Base-by-base conservation (phyloP, 2,329 filamentous ascomycete genomes). In the Fusarium graminum region DNA sequence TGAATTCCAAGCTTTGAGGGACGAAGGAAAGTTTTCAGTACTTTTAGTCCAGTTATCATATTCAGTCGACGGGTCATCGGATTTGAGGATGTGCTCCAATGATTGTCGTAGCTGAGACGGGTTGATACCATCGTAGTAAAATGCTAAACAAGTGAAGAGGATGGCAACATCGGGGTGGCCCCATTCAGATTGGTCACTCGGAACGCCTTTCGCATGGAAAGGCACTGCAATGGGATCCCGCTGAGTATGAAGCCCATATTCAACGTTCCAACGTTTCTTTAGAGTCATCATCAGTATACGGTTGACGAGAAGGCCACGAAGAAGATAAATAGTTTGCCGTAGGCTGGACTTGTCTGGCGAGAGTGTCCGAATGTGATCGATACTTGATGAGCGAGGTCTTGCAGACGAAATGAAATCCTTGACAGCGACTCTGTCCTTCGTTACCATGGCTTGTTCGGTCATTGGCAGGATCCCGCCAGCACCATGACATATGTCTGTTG, bases 101-200 rank as follows among this genome's bases (percentile, higher is more conserved):
- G 78, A 79, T 34, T 85, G 79, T 2, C 77, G 79, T 0, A 89
- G 77, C 52, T 90, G 86, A 0, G 72, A 52, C 3, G 78, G 59
- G 3, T 57, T 81, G 0, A 91, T 74, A 0, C 89, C 89, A 2
- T 80, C 74, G 47, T 92, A 90, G 68, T 93, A 93, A 68, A 90
- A 92, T 0, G 85, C 82, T 0, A 93, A 76, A 12, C 85, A 88
- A 0, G 90, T 93, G 6, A 93, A 79, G 0, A 88, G 44, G 8
- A 93, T 89, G 0, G 86, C 82, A 0, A 91, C 87, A 68, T 93
- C 83, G 0, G 89, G 88, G 65, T 93, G 90, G 0, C 88, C 87
- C 75, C 85, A 92, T 69, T 93, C 90, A 0, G 88, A 86, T 19
- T 86, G 82, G 0, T 86, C 83, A 0, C 84, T 85, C 0, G 90